Percentiles rank a stretch among this genome's conserved stretches.
Conservation (phyloP, 371 early-diverging fungal species). For the Mortierella sp. region DNA sequence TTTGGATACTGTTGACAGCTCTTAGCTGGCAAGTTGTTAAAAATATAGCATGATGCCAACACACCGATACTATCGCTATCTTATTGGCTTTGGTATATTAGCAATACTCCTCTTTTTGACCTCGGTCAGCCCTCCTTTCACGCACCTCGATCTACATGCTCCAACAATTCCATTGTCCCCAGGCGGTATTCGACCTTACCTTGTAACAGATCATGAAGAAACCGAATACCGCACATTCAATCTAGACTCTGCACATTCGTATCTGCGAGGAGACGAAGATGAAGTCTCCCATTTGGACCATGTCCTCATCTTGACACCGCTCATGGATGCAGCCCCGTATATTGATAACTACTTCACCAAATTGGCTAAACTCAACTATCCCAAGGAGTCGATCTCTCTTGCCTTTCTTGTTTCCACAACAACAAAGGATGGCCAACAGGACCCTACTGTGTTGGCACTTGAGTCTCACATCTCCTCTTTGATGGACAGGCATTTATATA, state of each 20-base stretch:
- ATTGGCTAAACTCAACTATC: conserved; percentile 69
- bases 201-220: too few relatives aligned
- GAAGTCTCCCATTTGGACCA: conserved; percentile 31
- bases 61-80: too few relatives aligned
- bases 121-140: too few relatives aligned
- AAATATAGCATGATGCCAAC: too few relatives aligned
- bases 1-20: conserved; percentile 5
- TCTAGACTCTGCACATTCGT: background rate
- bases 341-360: conserved; percentile 73
- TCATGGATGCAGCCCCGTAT: conserved; percentile 73
- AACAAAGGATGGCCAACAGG: conserved; percentile 58
- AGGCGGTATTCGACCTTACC: too few relatives aligned
- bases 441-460: conserved; percentile 63
- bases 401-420: conserved; percentile 69
- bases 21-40: too few relatives aligned
- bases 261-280: background rate
- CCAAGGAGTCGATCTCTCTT: conserved; percentile 72
- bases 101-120: too few relatives aligned
- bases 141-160: too few relatives aligned
- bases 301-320: conserved; percentile 74
- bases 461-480: background rate
- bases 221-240: background rate
- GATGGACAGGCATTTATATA: conserved; percentile 30
- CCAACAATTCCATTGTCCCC: too few relatives aligned
- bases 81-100: too few relatives aligned